Evolutionary conservation across 148 eudicot genomes (phyloP).

Genomic region (Persicaria tinctoria): DNA sequence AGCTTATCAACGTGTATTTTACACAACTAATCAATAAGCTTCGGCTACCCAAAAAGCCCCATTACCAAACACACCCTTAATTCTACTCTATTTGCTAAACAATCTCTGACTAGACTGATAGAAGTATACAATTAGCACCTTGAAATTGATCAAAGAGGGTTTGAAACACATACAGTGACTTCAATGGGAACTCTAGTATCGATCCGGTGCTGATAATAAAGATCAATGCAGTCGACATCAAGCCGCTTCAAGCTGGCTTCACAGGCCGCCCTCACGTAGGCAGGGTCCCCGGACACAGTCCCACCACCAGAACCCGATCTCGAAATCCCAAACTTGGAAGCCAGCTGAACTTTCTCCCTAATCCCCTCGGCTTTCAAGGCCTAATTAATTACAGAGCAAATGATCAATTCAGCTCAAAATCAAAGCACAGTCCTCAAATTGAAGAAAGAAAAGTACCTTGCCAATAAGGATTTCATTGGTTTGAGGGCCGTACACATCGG

Average conservation of each 20-base stretch:
- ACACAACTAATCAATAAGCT: no score
- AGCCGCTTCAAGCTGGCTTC: conserved; percentile 16
- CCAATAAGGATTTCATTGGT: conserved; percentile 16
- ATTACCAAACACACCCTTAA: no score
- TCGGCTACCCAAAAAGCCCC: no score
- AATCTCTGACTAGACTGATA: no score
- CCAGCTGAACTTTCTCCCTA: conserved; percentile 10
- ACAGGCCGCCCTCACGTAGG: conserved; percentile 14
- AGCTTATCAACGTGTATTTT: no score
- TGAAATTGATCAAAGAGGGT: no score
- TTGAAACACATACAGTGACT: conserved; percentile 12
- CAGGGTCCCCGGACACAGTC: conserved; percentile 1
- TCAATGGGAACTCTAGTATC: conserved; percentile 14
- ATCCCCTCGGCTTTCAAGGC: conserved; percentile 11
- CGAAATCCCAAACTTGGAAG: conserved; percentile 13
- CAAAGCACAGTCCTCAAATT: neutral
- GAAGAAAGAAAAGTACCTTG: neutral
- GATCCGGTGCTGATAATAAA: conserved; percentile 16
- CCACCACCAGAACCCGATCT: no score
- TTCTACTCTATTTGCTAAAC: no score
- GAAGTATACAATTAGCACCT: no score
- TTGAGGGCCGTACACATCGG: conserved; percentile 14
- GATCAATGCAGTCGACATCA: conserved; percentile 11
- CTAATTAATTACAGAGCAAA: neutral
- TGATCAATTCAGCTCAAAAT: neutral